Percentiles rank a stretch among this genome's conserved stretches.
Conservation (phyloP, 78 protist genomes). For the Speleostelium caveatum region DNA sequence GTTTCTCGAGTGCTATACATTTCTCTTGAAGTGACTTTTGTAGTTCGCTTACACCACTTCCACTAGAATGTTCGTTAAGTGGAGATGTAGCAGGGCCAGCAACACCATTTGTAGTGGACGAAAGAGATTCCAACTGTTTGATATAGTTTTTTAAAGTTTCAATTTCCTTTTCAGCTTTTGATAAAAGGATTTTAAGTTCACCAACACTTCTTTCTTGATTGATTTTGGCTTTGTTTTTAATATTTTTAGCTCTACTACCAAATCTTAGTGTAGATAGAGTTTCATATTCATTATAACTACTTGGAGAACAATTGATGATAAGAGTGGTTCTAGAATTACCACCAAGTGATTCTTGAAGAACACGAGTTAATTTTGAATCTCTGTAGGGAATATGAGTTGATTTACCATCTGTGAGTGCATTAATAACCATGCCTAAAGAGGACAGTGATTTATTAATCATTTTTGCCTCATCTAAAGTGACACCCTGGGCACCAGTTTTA, state of each 20-base stretch:
- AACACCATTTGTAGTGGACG: not conserved
- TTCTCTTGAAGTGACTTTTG: constrained; percentile 27
- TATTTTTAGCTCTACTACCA: constrained; percentile 91
- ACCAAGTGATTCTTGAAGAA: constrained; percentile 94
- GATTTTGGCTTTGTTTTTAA: constrained; percentile 90
- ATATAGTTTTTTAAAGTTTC: constrained; percentile 50
- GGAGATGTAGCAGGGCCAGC: not conserved
- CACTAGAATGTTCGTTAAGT: not conserved
- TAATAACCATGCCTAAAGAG: constrained; percentile 93
- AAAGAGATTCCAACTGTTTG: constrained; percentile 32
- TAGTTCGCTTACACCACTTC: no score
- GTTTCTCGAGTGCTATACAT: constrained; percentile 58
- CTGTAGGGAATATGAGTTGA: constrained; percentile 92
- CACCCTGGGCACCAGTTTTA: constrained; percentile 91
- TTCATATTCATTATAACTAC: constrained; percentile 79
- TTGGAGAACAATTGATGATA: constrained; percentile 85
- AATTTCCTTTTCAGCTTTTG: constrained; percentile 63
- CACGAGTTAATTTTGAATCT: constrained; percentile 94
- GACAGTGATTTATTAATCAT: constrained; percentile 91
- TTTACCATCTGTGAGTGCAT: constrained; percentile 90
- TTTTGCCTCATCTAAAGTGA: constrained; percentile 88
- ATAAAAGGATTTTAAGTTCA: constrained; percentile 67
- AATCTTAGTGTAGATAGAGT: constrained; percentile 88
- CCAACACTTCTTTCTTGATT: constrained; percentile 83
- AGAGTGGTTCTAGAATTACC: constrained; percentile 93